Evolutionary conservation across 805 yeast species (phyloP).

Genomic region (Maudiozyma bulderi): DNA sequence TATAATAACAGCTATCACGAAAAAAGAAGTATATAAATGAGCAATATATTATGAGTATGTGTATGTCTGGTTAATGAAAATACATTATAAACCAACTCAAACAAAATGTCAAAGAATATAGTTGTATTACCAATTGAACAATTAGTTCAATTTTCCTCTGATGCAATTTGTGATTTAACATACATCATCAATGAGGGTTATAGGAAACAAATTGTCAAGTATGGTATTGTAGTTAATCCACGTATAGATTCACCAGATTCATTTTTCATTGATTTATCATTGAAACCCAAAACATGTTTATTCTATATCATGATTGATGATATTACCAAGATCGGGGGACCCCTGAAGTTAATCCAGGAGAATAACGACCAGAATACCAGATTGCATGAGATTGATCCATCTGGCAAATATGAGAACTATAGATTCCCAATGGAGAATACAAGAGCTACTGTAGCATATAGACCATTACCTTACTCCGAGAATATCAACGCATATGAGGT

Average conservation of each 20-base stretch:
- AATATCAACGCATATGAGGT: conserved; percentile 30
- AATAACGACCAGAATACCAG: neutral
- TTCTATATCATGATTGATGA: conserved; percentile 1
- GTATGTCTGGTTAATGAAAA: neutral
- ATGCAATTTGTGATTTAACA: neutral
- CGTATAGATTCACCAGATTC: neutral
- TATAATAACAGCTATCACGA: no score
- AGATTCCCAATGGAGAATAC: conserved; percentile 6
- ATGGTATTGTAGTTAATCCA: neutral
- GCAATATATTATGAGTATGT: no score
- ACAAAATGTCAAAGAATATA: neutral
- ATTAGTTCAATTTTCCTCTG: neutral
- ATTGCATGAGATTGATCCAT: neutral
- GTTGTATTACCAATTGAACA: neutral
- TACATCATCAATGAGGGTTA: neutral
- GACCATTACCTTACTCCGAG: conserved; percentile 14
- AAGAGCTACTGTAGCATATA: conserved; percentile 31
- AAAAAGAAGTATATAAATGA: neutral
- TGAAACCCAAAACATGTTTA: neutral
- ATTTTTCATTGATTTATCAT: neutral
- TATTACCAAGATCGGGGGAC: neutral
- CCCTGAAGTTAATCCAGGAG: neutral
- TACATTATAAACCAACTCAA: neutral
- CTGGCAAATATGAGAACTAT: neutral
- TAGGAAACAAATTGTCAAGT: neutral